Base-by-base conservation (phyloP, 139 green algal species). In the Deuterostichococcus epilithicus region DNA sequence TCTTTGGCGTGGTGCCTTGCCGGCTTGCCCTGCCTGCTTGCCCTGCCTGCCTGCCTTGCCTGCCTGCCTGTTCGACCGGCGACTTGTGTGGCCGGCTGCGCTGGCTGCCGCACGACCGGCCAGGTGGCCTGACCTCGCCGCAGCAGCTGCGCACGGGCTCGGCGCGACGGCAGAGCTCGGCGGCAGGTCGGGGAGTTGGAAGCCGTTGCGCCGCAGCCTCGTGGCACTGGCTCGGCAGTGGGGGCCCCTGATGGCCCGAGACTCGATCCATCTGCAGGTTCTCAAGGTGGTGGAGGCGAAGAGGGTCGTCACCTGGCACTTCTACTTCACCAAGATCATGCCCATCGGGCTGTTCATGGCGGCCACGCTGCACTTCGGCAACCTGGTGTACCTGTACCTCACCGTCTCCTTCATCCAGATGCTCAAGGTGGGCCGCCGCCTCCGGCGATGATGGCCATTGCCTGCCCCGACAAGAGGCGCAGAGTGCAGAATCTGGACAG, bases 231-330 rank as follows among this genome's bases (percentile, higher is more conserved):
- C 60, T 34, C 3, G 45, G 44, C 3, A 34, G 28, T 63, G 71
- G 33, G 30, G 26, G 58, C 26, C 58, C 23, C 34, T 66, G 45
- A 13, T 60, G 18, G 15, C 45, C 45, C 45, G 18, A 26, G 45
- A 18, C 45, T 18, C 18, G 45, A 18, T 13, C 45, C 39, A 38
- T 1, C 32, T 73, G n/a, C 82, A 86, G 77, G 77, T 88, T 2
- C 60, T 91, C 15, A 82, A 75, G 1, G 5, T 93, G 1, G 89
- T 96, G 73, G 87, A 94, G 20, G 77, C 83, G 0, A 88, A 93
- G 38, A 75, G 74, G 1, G 60, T 36, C 0, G 74, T 95, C 32
- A 88, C 79, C 0, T 38, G 26, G 35, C 45, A 36, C 25, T 88
- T 85, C 68, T 94, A 88, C 76, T 23, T 83, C 20, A 77, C 66